Evolutionary conservation across 257 asterid genomes (phyloP), one percentile per base, ranked within the genome.

Genomic region (Plantago major): DNA sequence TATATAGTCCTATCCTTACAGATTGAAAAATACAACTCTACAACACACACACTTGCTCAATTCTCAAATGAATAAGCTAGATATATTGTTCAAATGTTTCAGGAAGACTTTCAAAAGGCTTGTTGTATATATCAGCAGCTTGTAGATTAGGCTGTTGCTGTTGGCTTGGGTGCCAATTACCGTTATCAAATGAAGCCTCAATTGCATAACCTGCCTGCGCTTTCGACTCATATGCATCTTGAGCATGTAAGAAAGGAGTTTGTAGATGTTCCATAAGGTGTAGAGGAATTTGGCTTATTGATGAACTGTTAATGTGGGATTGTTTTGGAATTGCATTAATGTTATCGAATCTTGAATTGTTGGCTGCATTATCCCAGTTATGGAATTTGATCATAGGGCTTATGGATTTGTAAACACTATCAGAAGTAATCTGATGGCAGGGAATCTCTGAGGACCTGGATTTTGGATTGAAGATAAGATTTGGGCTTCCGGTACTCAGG

Each of bases 211-310:
- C 67, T 18, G 71, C 45, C 51, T 72, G 67, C 9, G 76, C 8
- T 55, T 71, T 75, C 9, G 64, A 40, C 43, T 78, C 69, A 0
- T 66, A 67, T 2, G 67, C 59, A 10, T 74, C 76, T 60, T 38
- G 62, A 38, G 90, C 44, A 3, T 16, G 26, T 61, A 0, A 46
- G 70, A 64, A 69, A 19, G 83, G 92, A 42, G 76, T 7, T 49
- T 77, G 93, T 40, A 78, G 50, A 77, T 83, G 74, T 6, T 88
- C 81, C 1, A 65, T 58, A 87, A 88, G 76, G 74, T 72, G 80
- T 38, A 77, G 84, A 11, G 67, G 61, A 43, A 61, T 46, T 16
- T 26, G 66, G 68, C 46, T 37, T 60, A 11, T 61, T 12, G 67
- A 63, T 14, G 74, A 42, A 6, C 30, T 68, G 58, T 19, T 7